Base-by-base conservation (phyloP, 345 rosid genomes). In the Bruguiera sexangula region DNA sequence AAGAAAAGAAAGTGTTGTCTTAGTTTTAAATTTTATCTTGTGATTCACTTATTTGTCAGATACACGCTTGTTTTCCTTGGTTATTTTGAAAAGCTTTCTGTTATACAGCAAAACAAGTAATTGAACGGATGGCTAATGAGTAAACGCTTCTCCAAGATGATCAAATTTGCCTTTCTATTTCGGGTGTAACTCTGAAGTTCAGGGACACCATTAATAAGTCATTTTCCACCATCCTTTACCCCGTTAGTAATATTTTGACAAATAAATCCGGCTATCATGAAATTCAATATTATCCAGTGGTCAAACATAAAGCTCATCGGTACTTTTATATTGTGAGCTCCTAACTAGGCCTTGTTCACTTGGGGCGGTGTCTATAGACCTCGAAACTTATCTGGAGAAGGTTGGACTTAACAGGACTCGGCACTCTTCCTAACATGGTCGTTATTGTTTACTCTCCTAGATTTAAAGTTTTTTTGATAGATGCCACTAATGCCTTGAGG, bases 41-140 rank as follows among this genome's bases (percentile, higher is more conserved):
- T 10, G 15, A 39, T 39, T 39, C 46, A 39, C 46, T 39, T 39
- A 18, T 26, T 16, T 67, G 58, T 65, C 51, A 21, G 68, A 67
- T 58, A 21, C 58, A 61, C n/a, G 46, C 37, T 62, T 65, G 60
- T 69, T 80, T 65, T 20, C 52, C 59, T 24, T 48, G 21, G 56
- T 19, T 27, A 6, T 62, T 64, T 31, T 31, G 60, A 26, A 57
- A 11, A 57, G 7, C 56, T 21, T 19, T 56, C 32, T 56, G 68
- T 15, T 18, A 9, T 43, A 31, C 61, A 30, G 26, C 46, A 21
- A 48, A 69, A 73, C 39, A 59, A 50, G 36, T 48, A 32, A 55
- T 39, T n/a, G 20, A 26, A 60, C 10, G 34, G 70, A 37, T 18
- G 51, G 56, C 34, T 57, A 51, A 24, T 20, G 59, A n/a, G 13